These are phyloP conservation scores for Gracilariopsis chorda DNA, from an alignment of 23 red algal species.

Conservation along the genomic window DNA sequence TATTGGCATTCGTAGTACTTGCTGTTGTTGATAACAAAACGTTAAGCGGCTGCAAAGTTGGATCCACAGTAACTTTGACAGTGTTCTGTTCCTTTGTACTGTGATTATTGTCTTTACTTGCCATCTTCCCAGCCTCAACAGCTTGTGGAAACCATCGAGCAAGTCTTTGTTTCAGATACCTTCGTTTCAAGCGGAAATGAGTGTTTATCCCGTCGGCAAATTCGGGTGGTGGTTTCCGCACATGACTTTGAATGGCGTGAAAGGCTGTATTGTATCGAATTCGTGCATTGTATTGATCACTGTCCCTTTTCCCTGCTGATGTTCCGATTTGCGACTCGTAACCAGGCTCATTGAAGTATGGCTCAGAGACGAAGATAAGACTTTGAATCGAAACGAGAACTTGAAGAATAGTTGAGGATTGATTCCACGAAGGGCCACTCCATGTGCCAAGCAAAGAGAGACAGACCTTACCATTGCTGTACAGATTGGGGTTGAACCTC, in stretches of 20 bases:
- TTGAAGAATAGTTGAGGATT: constrained; percentile 74
- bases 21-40: neutral
- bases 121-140: neutral
- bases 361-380: constrained; percentile 68
- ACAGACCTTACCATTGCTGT: constrained; percentile 76
- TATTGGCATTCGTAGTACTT: neutral
- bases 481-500: constrained; percentile 88
- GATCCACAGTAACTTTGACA: neutral
- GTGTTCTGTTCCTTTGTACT: neutral
- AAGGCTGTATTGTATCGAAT: constrained; percentile 31
- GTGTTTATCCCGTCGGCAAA: constrained; percentile 28
- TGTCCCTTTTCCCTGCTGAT: constrained; percentile 6
- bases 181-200: constrained; percentile 62
- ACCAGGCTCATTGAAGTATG: constrained; percentile 83
- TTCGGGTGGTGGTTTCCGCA: constrained; percentile 39
- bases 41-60: neutral
- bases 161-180: constrained; percentile 26
- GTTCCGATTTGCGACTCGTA: constrained; percentile 64
- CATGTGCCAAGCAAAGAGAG: constrained; percentile 74
- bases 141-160: constrained; percentile 21
- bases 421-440: constrained; percentile 70
- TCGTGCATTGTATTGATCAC: constrained; percentile 49
- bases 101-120: neutral
- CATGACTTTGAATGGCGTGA: constrained; percentile 42
- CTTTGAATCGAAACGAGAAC: constrained; percentile 80